Evolutionary conservation across 1,139 yeast genomes (phyloP), one percentile per base, ranked within the genome.

Genomic region (Suhomyces panamericanus): DNA sequence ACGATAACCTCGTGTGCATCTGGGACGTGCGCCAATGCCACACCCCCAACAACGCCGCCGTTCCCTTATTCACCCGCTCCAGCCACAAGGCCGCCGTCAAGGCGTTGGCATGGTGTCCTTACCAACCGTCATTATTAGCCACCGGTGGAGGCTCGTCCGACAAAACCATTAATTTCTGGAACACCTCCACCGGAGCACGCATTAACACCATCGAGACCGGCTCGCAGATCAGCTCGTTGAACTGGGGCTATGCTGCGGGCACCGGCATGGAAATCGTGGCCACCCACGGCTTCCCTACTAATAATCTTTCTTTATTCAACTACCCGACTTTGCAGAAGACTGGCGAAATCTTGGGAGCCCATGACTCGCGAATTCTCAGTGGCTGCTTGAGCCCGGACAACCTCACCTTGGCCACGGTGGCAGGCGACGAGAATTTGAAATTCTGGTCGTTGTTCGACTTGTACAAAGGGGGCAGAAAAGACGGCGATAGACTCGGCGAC

Each of bases 131-230:
- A 51, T 67, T 93, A 43, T 73, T 95, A 43, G 97, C 98, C 9
- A 87, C 97, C 3, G 99, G 99, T 9, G 99, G 99, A 42, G 99
- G 99, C 16, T 85, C 96, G 11, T 81, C 88, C 28, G 98, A 95
- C 67, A 86, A 84, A 60, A 80, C 85, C 43, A 88, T 95, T 48
- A 91, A 93, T 66, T 90, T 95, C 67, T 95, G 99, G 98, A 93
- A 93, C 65, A 82, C 96, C 8, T 81, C 88, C 20, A 88, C 95
- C 0, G 99, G 99, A 0, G 82, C 93, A 2, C 73, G 96, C 48
- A 81, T 88, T 32, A 89, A 91, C 54, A 79, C 95, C 12, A 86
- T 93, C 31, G 95, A 90, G 56, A 87, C 98, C 0, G 96, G 95
- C 12, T 87, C 96, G 0, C 99, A 95, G 65, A 95, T 95, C 15